Evolutionary conservation across 2,329 filamentous ascomycete genomes (phyloP), one percentile per base, ranked within the genome.

Genomic region (Aspergillus quadricinctus): DNA sequence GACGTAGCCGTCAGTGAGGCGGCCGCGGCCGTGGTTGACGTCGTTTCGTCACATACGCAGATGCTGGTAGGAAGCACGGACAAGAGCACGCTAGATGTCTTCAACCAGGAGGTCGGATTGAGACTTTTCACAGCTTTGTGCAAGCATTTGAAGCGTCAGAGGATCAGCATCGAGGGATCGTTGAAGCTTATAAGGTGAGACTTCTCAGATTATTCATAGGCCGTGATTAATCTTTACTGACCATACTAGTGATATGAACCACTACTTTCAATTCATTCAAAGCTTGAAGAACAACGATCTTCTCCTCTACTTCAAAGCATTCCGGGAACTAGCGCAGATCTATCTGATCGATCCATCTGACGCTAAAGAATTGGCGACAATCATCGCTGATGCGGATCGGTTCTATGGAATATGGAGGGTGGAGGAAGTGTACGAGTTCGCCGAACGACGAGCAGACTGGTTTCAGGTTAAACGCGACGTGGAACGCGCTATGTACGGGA

Each of bases 381-480:
- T 99, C 55, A 97, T 99, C 69, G 92, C 94, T 0, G 94, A 99
- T 70, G 86, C 85, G 1, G 89, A 93, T 69, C 84, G 93, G 2
- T 99, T 97, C 71, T 84, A 89, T 27, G 94, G 94, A 11, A 89
- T 99, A 50, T 97, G 97, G 69, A 83, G 92, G 21, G 90, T 93
- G 0, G 94, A 99, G 73, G 94, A 99, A 78, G 94, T 97, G 3
- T 96, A 96, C 68, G 93, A 97, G 78, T 99, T 95, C 77, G 94
- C 93, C 1, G 92, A 97, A 75, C 80, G 94, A 63, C 81, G 94
- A 64, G 92, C 92, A 50, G 94, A 99, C 76, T 99, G 94, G 94
- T 96, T 94, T 71, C 83, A 88, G 65, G 90, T 99, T 10, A 89
- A 88, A 77, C 85, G 84, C 61, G 86, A 92, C 61, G 94, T 99